Evolutionary conservation across 2,329 filamentous ascomycete species (phyloP).

Genomic region (Trichoderma endophyticum): DNA sequence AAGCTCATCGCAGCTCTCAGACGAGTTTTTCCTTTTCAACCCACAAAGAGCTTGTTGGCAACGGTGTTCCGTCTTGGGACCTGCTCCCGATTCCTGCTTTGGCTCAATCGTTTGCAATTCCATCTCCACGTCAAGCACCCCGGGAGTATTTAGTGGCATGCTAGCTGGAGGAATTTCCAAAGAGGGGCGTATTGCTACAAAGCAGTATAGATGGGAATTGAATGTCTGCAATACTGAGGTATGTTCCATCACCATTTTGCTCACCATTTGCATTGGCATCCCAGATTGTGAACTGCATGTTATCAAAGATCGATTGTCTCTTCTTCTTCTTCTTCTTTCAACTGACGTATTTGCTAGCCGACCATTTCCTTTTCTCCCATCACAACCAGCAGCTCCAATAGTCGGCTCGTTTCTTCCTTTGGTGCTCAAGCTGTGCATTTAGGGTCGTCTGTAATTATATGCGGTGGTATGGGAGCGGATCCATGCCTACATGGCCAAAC

Average conservation of each 20-base stretch:
- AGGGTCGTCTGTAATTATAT: slow-evolving; percentile 26
- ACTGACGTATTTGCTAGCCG: slow-evolving; percentile 22
- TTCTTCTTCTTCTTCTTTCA: neutral
- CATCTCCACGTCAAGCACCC: slow-evolving; percentile 20
- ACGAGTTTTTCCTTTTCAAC: slow-evolving; percentile 52
- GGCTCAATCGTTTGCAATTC: slow-evolving; percentile 41
- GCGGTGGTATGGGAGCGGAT: slow-evolving; percentile 34
- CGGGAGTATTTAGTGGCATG: slow-evolving; percentile 52
- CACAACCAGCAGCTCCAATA: neutral
- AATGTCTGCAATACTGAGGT: slow-evolving; percentile 39
- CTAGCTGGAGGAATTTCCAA: slow-evolving; percentile 68
- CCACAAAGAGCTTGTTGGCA: slow-evolving; percentile 45
- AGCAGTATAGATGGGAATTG: slow-evolving; percentile 64
- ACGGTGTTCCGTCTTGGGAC: slow-evolving; percentile 38
- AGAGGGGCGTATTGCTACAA: slow-evolving; percentile 60
- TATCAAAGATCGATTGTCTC: neutral
- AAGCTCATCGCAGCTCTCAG: slow-evolving; percentile 45
- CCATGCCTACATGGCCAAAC: slow-evolving; percentile 29
- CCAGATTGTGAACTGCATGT: neutral
- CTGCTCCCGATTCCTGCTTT: slow-evolving; percentile 39
- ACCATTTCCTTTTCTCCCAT: slow-evolving; percentile 27
- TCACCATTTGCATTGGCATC: neutral
- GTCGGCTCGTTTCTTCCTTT: slow-evolving; percentile 29
- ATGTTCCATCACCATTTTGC: slow-evolving; percentile 21
- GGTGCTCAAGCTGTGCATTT: slow-evolving; percentile 30